phyloP scores from a whole-genome alignment of 2,329 filamentous ascomycete species.

The Penicillium paneum region DNA sequence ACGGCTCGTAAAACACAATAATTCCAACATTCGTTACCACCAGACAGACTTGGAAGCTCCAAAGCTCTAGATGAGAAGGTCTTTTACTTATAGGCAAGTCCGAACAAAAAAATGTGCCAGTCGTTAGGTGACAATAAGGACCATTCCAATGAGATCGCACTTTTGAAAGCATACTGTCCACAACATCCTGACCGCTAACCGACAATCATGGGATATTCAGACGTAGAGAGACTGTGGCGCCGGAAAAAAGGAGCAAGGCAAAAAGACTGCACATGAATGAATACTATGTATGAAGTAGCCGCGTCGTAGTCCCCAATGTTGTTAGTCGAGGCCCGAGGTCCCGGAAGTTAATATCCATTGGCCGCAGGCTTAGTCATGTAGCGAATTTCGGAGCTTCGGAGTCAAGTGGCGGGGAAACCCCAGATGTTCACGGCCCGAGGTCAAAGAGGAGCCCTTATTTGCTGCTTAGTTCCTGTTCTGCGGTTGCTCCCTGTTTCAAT shows the following conservation, averaged over 20 bases:
- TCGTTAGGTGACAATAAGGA: neutral
- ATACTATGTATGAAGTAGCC: neutral
- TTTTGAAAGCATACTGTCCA: neutral
- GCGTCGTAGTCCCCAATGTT: neutral
- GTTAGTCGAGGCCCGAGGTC: neutral
- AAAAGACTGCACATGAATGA: neutral
- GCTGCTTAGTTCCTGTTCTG: neutral
- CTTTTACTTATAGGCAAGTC: too few relatives aligned
- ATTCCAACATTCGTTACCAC: neutral
- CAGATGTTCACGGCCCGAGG: conserved; percentile 11
- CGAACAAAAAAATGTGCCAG: neutral
- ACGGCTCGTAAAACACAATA: too few relatives aligned
- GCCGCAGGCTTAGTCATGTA: neutral
- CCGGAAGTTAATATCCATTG: too few relatives aligned
- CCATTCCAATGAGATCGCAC: neutral
- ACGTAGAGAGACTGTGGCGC: accelerated
- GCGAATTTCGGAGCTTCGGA: conserved; percentile 1
- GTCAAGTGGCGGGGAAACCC: conserved; percentile 7
- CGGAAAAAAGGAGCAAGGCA: too few relatives aligned
- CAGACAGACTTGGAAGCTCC: neutral
- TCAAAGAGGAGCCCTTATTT: conserved; percentile 3
- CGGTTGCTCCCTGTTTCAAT: neutral
- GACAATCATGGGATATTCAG: neutral
- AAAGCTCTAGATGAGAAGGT: too few relatives aligned
- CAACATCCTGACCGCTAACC: neutral